Evolutionary conservation across 495 filamentous ascomycete species (phyloP), one percentile per base, ranked within the genome.

Genomic region (Jackrogersella minutella): DNA sequence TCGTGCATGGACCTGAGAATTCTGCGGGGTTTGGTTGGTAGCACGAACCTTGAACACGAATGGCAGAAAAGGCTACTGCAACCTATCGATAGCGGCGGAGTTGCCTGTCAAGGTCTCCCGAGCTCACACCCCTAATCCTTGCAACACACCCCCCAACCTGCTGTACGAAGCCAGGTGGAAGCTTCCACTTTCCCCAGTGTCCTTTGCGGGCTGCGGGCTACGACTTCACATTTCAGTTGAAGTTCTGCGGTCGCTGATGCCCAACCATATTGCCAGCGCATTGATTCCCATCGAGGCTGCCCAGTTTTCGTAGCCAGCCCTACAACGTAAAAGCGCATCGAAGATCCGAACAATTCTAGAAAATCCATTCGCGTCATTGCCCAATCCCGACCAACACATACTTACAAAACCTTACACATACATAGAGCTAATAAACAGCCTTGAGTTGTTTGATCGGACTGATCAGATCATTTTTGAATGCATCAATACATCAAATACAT

Each of bases 21-120:
- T 13, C 34, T 51, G 46, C 58, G 47, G 46, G 58, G 58, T 8
- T 53, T 39, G 24, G 58, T 50, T 61, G 58, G 58, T 17, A 16
- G 3, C 14, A 31, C 2, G 34, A 22, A 44, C 13, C n/a, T n/a
- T n/a, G n/a, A n/a, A n/a, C n/a, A n/a, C n/a, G n/a, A n/a, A n/a
- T n/a, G n/a, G n/a, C n/a, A 22, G 5, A n/a, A 54, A 36, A 24
- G 13, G 47, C 49, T 47, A 61, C 81, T 79, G 91, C 88, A 88
- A 81, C 83, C 79, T 64, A 72, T 77, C 79, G 76, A 80, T 81
- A 78, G 76, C 19, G 14, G 16, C 41, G 52, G 60, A 56, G n/a
- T 56, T 64, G 43, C 51, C 60, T 19, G 43, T 64, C 33, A 22
- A 31, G 41, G 51, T 8, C 11, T 64, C 28, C 60, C 51, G 60